Base-by-base conservation (phyloP, 495 filamentous ascomycete genomes). In the Achaetomiella virescens region DNA sequence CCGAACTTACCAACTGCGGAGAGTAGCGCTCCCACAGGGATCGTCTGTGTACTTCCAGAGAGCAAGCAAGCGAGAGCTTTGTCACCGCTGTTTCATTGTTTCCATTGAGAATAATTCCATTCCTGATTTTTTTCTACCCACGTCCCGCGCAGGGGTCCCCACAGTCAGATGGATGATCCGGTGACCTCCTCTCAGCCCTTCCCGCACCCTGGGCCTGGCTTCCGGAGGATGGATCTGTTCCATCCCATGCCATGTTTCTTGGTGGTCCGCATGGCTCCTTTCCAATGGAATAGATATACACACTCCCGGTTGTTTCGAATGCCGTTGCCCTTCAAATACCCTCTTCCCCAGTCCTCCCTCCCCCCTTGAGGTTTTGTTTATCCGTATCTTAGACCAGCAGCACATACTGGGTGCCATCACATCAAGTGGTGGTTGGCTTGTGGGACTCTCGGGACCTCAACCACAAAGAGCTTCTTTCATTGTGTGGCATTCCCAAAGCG, bases 31-130 rank as follows among this genome's bases (percentile, higher is more conserved):
- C 35, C 59, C 59, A 45, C 57, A 54, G 63, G 61, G 64, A 67
- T 66, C 61, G 57, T 55, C 62, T 62, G 54, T 61, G 54, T 36
- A 56, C 46, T 57, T 51, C 53, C 54, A 40, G 42, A 11, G 54
- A 58, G 48, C 50, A 50, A 56, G 55, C 57, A 52, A 54, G 52
- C 48, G 46, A 50, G 51, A 56, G 48, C 60, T 58, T n/a, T 64
- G 67, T 70, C 67, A 70, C 67, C 67, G 67, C 67, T 61, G 65
- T 70, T 70, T 70, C 62, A 59, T 60, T 54, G 46, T 60, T 60
- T 54, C 56, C 54, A 38, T 52, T 55, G 36, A 54, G 55, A 37
- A 62, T 52, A 42, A 62, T 64, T 65, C 62, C 47, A 63, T 59
- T 58, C 55, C 54, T 55, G 57, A 46, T 48, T 57, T 55, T 58